A percentile compares a stretch with the other conserved stretches of the same genome.
phyloP scores from a whole-genome alignment of 2,329 filamentous ascomycete species.

The Graphiopsis chlorocephala region DNA sequence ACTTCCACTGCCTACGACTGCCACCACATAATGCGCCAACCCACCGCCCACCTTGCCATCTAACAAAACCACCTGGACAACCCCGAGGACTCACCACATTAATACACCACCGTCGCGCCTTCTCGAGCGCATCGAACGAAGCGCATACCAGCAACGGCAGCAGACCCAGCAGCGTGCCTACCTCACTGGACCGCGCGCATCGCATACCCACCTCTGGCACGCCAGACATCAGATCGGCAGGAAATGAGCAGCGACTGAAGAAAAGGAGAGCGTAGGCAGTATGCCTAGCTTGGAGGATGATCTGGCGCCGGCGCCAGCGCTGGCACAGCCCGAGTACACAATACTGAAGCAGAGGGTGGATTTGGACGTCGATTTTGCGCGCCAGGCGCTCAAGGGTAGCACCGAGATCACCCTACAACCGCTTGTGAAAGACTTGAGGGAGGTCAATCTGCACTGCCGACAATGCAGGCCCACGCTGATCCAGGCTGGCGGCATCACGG shows the following conservation, averaged over 20 bases:
- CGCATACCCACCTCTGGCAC: background rate
- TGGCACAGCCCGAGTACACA: slow-evolving; percentile 44
- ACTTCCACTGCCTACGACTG: background rate
- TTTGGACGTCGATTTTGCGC: slow-evolving; percentile 82
- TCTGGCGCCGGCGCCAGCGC: slow-evolving; percentile 10
- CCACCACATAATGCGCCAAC: background rate
- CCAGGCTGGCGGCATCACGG: slow-evolving; percentile 44
- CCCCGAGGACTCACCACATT: background rate
- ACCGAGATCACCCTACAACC: slow-evolving; percentile 79
- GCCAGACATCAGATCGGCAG: background rate
- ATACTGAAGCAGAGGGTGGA: slow-evolving; percentile 84
- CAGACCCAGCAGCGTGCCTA: background rate
- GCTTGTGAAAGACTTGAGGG: slow-evolving; percentile 52
- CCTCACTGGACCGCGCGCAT: background rate
- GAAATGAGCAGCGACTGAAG: slow-evolving; percentile 10
- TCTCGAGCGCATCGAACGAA: background rate
- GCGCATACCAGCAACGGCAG: background rate
- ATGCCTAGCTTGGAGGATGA: slow-evolving; percentile 15
- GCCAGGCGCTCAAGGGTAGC: slow-evolving; percentile 70
- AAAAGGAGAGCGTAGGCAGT: background rate
- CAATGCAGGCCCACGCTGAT: slow-evolving; percentile 58
- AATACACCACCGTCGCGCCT: background rate
- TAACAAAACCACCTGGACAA: background rate
- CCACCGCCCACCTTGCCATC: background rate
- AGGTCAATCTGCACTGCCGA: slow-evolving; percentile 60